phyloP scores from a whole-genome alignment of 1,284 basidiomycete species.

The Flammula alnicola region DNA sequence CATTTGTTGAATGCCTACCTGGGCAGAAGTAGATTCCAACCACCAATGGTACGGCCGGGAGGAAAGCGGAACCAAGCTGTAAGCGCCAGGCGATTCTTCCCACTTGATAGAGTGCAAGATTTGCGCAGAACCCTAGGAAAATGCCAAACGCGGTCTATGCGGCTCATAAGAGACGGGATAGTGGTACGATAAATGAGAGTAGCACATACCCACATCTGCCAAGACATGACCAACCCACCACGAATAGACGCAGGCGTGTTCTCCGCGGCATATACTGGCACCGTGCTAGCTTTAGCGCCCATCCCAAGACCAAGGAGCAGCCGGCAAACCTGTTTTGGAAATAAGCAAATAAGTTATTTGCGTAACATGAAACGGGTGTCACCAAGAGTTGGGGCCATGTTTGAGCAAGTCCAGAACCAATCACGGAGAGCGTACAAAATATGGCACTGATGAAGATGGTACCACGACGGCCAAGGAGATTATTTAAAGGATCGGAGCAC shows the following conservation, averaged over 20 bases:
- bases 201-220: constrained; percentile 54
- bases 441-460: constrained; percentile 66
- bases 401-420: constrained; percentile 58
- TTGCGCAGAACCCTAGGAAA: constrained; percentile 51
- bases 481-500: constrained; percentile 50
- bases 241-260: constrained; percentile 62
- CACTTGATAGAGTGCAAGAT: constrained; percentile 46
- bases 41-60: constrained; percentile 49
- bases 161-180: neutral
- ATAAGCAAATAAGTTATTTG: neutral
- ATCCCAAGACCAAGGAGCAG: constrained; percentile 64
- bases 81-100: constrained; percentile 55
- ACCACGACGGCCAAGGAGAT: constrained; percentile 62
- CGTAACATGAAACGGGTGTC: neutral
- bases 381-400: constrained; percentile 53
- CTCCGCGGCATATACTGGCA: constrained; percentile 60
- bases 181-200: neutral
- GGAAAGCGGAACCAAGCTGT: constrained; percentile 52
- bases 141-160: constrained; percentile 54
- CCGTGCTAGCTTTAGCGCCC: constrained; percentile 62
- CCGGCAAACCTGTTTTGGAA: constrained; percentile 47
- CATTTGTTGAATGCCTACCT: constrained; percentile 25
- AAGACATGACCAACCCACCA: constrained; percentile 67
- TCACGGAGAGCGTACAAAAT: constrained; percentile 54
- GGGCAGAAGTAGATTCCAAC: constrained; percentile 53